phyloP scores from a whole-genome alignment of 345 rosid genomes.

The Populus pruinosa region DNA sequence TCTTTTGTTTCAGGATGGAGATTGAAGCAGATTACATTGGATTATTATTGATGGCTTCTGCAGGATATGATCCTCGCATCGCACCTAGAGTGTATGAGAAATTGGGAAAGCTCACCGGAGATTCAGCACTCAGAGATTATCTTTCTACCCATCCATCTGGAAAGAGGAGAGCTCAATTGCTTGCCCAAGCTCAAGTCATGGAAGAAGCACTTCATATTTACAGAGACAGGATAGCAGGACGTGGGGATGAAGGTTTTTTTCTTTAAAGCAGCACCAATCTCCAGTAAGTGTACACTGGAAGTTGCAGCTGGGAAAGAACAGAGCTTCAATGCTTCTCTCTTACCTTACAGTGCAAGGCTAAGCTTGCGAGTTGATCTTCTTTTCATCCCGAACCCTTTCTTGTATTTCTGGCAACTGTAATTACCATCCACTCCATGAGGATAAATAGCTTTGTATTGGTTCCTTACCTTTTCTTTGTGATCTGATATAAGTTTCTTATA shows the following conservation, averaged over 20 bases:
- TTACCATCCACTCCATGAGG: too few species aligned
- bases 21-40: slow-evolving; percentile 93
- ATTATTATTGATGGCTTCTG: slow-evolving; percentile 69
- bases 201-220: slow-evolving; percentile 79
- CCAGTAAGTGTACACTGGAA: not conserved
- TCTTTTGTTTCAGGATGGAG: slow-evolving; percentile 60
- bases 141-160: slow-evolving; percentile 97
- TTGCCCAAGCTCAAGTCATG: slow-evolving; percentile 82
- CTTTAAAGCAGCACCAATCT: slow-evolving; percentile 34
- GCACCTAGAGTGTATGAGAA: slow-evolving; percentile 82
- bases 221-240: slow-evolving; percentile 59
- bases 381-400: too few species aligned
- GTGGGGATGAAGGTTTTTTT: slow-evolving; percentile 66
- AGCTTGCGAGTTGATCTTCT: too few species aligned
- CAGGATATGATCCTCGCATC: slow-evolving; percentile 84
- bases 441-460: too few species aligned
- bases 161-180: slow-evolving; percentile 66
- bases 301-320: too few species aligned
- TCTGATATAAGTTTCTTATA: too few species aligned
- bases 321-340: too few species aligned
- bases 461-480: too few species aligned
- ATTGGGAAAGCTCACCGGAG: slow-evolving; percentile 62
- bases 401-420: too few species aligned
- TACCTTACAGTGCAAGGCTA: too few species aligned
- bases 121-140: slow-evolving; percentile 48